Base-by-base conservation (phyloP, 2,329 filamentous ascomycete species). In the Aspergillus ochraceus region DNA sequence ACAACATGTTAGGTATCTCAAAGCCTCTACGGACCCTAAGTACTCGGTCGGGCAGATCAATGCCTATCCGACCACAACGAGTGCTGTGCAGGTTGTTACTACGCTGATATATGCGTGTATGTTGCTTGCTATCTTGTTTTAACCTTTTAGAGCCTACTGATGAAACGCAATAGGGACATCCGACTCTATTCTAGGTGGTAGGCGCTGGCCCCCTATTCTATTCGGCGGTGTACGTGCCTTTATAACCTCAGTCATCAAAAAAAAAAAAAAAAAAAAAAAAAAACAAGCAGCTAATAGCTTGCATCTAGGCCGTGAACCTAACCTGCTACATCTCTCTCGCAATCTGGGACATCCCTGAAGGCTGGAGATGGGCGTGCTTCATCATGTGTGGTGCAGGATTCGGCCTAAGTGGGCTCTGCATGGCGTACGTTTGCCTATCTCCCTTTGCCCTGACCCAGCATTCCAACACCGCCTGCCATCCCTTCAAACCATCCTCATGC, bases 311-410 rank as follows among this genome's bases (percentile, higher is more conserved):
- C 39, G 66, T 79, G 49, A 80, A 77, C 57, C 78, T 80, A 30
- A 72, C 82, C 14, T 77, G 71, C 57, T 81, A 79, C 60, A 68
- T 72, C 5, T 80, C 75, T 3, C 71, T 84, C 0, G 77, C 80
- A 0, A 69, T 81, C 9, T 84, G 81, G 81, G 68, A 82, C 49
- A 81, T 83, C 45, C 74, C 85, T 0, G 64, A 70, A 2, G 81
- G 80, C 0, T 87, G 83, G 84, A 87, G 86, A 60, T 90, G 87
- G 87, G 78, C 81, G 0, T 88, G 84, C 57, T 89, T 84, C 61
- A 78, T 88, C 11, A 72, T 89, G 0, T 76, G 78, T 0, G 82
- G 82, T 0, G 79, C 74, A 3, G 79, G 79, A 0, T 77, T 72
- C 47, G 82, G 81, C 0, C 65, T 84, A 0, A 80, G 77, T 19